Evolutionary conservation across 768 basidiomycete genomes (phyloP), one percentile per base, ranked within the genome.

Genomic region (Phylloporus sp.): DNA sequence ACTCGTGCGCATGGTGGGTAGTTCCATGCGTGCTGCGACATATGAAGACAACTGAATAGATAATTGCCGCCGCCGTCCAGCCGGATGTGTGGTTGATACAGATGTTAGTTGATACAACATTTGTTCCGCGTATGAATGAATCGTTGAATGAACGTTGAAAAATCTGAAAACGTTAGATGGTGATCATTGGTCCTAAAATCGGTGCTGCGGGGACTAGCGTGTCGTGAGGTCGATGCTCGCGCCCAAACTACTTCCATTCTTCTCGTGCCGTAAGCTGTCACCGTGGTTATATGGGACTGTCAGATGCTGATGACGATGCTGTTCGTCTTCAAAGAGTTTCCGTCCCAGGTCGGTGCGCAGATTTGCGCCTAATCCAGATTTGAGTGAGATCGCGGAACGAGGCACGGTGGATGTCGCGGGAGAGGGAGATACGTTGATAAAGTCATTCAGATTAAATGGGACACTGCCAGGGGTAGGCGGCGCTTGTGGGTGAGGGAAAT

Each of bases 281-380:
- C 17, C 33, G 38, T 50, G 61, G 35, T 47, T 38, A 42, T 53
- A 48, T 6, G 57, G 17, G 18, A 44, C 10, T 13, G 50, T 13
- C 17, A 52, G 20, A 35, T 63, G 56, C 3, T 61, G 64, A 22
- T 68, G 71, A 42, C 79, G 73, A 58, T 77, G 69, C 53, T 81
- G 79, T 58, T 85, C 81, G 57, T 82, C 84, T 55, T 85, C 84
- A 57, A 86, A 86, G 46, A 86, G 64, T 61, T 78, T 80, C 42
- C 84, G 63, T 28, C 83, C 84, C 33, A 84, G 71, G 52, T 85
- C 82, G 14, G 80, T 75, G 36, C 81, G 72, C 36, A 83, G 66
- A 48, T 79, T 79, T 33, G 74, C 77, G 50, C 74, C 73, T 38
- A 71, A 61, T 34, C 62, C 60, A 20, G 63, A 58, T 54, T 56